A percentile compares a stretch with the other conserved stretches of the same genome.
Conservation (phyloP, 345 rosid species). For the Clausena lansium region DNA sequence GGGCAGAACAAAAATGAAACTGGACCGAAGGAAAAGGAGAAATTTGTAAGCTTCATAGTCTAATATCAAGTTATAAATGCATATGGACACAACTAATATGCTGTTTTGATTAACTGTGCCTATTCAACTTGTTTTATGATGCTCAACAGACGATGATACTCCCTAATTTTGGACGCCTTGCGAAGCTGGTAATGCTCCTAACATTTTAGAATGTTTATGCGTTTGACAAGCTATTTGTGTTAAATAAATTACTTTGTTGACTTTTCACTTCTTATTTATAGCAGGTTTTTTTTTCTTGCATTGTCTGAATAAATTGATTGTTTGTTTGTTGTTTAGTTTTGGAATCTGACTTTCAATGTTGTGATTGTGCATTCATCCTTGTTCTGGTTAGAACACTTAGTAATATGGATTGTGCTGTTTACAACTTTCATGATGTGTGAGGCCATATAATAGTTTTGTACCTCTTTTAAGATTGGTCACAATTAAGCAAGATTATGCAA, state of each 20-base stretch:
- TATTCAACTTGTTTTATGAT: constrained; percentile 15
- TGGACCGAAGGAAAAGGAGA: constrained; percentile 78
- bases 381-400: not conserved
- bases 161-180: constrained; percentile 82
- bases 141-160: constrained; percentile 84
- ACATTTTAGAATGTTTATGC: constrained; percentile 3
- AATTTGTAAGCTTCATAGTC: constrained; percentile 61
- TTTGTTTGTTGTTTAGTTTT: not conserved
- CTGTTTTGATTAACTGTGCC: not conserved
- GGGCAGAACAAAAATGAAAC: constrained; percentile 82
- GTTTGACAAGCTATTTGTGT: not conserved
- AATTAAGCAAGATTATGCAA: not conserved
- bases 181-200: constrained; percentile 67
- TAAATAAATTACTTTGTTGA: not conserved
- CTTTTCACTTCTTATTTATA: not conserved
- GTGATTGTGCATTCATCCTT: not conserved
- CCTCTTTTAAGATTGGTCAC: not conserved
- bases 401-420: not conserved
- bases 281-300: not conserved
- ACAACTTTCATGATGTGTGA: not conserved
- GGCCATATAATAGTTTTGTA: not conserved
- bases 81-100: not conserved
- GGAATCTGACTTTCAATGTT: not conserved
- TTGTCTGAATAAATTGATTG: not conserved
- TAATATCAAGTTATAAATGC: constrained; percentile 2